These are phyloP conservation scores for Gloeophyllum trabeum DNA, from an alignment of 768 basidiomycete species.

Conservation along the genomic window DNA sequence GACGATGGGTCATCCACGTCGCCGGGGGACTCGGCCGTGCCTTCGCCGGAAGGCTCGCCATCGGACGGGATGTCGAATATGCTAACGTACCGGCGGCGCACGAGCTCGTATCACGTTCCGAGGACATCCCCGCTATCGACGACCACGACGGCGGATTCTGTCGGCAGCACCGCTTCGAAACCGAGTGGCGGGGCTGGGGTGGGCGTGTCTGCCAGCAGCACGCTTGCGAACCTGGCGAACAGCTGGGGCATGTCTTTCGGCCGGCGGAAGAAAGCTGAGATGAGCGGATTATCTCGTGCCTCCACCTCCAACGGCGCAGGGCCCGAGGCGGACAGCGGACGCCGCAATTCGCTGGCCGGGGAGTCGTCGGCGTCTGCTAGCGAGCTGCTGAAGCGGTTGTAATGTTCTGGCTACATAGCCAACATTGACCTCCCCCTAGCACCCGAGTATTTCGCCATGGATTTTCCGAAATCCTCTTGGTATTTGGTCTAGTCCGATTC, in stretches of 20 bases:
- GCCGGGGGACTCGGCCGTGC: slow-evolving; percentile 16
- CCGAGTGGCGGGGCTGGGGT: slow-evolving; percentile 12
- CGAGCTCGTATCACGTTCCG: slow-evolving; percentile 48
- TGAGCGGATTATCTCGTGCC: no score
- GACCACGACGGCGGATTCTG: slow-evolving; percentile 14
- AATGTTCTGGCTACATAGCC: no score
- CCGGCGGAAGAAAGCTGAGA: slow-evolving; percentile 28
- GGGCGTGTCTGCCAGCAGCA: slow-evolving; percentile 12
- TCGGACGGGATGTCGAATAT: slow-evolving; percentile 47
- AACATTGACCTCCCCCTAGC: no score
- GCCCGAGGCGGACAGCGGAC: no score
- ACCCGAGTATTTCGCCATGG: no score
- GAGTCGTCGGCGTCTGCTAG: no score
- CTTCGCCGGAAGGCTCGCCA: slow-evolving; percentile 51
- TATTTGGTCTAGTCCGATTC: no score
- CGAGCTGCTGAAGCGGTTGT: background rate
- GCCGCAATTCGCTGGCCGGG: no score
- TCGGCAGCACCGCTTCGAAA: slow-evolving; percentile 15
- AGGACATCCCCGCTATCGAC: slow-evolving; percentile 34
- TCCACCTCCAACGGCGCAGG: no score
- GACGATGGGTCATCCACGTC: no score
- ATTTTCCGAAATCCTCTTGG: no score
- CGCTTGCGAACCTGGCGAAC: slow-evolving; percentile 22
- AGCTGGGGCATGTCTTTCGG: slow-evolving; percentile 62
- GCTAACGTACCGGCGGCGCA: slow-evolving; percentile 33